Conservation (phyloP, 768 basidiomycete species). For the Leccinum disarticulatum region DNA sequence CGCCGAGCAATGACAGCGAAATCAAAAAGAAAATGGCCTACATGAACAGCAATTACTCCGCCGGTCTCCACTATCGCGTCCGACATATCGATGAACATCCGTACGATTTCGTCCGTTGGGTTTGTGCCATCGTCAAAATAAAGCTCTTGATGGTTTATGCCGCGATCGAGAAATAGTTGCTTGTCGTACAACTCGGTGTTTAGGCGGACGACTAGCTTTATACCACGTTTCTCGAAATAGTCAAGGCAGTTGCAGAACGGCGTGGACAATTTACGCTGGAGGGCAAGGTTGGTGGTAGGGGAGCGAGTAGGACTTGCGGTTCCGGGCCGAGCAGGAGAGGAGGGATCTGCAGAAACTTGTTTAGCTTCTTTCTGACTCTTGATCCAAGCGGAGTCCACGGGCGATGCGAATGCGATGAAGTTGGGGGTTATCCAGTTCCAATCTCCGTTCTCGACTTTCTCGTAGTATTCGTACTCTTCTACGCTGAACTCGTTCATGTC, state of each 20-base stretch:
- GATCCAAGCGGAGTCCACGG: constrained; percentile 78
- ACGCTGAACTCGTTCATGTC: constrained; percentile 94
- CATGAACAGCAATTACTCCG: constrained; percentile 86
- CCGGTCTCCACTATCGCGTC: constrained; percentile 76
- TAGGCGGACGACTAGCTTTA: constrained; percentile 90
- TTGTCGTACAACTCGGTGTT: constrained; percentile 93
- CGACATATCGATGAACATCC: constrained; percentile 84
- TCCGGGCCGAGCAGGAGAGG: constrained; percentile 30
- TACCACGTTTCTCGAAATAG: constrained; percentile 83
- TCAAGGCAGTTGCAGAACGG: constrained; percentile 90
- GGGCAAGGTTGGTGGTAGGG: constrained; percentile 47
- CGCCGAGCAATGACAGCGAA: constrained; percentile 12
- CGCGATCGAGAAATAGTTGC: constrained; percentile 74
- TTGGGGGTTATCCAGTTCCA: constrained; percentile 95
- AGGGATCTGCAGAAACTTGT: constrained; percentile 31
- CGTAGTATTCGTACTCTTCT: constrained; percentile 91
- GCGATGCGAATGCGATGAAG: constrained; percentile 94
- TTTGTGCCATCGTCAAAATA: constrained; percentile 99
- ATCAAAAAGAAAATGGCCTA: constrained; percentile 39
- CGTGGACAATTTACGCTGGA: constrained; percentile 74
- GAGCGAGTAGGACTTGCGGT: constrained; percentile 25
- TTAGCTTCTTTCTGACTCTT: constrained; percentile 71
- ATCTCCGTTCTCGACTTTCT: constrained; percentile 93
- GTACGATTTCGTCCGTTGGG: constrained; percentile 92
- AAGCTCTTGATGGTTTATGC: constrained; percentile 86